Conservation (phyloP, 108 stramenopile species). For the Nannochloropsis oceanica region DNA sequence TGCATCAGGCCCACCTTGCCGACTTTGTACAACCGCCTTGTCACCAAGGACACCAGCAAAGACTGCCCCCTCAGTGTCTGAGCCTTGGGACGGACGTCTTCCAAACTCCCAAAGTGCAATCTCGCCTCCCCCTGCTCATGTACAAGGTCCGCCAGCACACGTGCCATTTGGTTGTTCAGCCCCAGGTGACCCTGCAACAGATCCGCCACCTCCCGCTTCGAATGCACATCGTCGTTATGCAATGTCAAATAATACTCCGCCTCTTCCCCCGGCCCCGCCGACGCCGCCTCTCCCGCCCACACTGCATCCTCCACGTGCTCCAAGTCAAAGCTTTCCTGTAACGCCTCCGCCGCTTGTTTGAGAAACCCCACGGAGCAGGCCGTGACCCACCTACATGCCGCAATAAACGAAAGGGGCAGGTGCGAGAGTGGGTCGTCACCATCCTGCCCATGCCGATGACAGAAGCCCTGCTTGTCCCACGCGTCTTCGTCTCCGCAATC, state of each 20-base stretch:
- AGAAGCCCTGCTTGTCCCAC: constrained; percentile 75
- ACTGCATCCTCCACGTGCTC: background rate
- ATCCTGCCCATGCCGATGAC: constrained; percentile 1
- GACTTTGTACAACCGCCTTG: background rate
- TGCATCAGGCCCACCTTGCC: constrained; percentile 1
- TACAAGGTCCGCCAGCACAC: background rate
- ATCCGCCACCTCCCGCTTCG: background rate
- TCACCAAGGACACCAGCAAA: background rate
- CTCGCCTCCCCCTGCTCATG: background rate
- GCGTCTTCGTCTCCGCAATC: constrained; percentile 95
- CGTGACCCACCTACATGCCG: background rate
- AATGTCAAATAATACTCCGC: background rate
- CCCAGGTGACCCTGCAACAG: background rate
- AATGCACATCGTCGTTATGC: constrained; percentile 18
- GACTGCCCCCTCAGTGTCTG: background rate
- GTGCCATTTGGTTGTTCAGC: background rate
- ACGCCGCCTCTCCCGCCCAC: background rate
- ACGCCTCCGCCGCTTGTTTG: background rate
- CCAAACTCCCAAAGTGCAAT: background rate
- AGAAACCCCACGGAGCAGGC: background rate
- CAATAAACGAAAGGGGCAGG: background rate
- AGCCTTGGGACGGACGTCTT: background rate
- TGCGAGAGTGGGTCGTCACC: background rate
- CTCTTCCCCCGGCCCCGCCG: background rate
- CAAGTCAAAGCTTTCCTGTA: background rate